A percentile compares a stretch with the other conserved stretches of the same genome.
Evolutionary conservation across 2,329 filamentous ascomycete species (phyloP).

Genomic region (Blumeriella jaapii): DNA sequence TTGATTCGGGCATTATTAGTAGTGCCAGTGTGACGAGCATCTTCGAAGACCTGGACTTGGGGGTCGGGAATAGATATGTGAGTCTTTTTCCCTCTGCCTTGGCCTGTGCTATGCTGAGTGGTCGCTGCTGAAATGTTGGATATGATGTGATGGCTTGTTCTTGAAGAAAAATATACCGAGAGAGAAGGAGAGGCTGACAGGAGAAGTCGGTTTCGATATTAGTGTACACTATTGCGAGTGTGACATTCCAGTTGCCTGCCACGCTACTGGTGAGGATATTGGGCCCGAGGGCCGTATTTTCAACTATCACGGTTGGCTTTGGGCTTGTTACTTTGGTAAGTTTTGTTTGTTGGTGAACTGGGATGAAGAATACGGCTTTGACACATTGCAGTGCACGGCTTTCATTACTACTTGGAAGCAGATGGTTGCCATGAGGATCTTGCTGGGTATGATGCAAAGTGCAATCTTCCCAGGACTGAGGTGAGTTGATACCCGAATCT

Average conservation of each 20-base stretch:
- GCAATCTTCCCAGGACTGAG: slow-evolving; percentile 39
- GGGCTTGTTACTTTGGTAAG: slow-evolving; percentile 48
- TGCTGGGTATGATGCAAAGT: slow-evolving; percentile 53
- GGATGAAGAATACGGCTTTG: not conserved
- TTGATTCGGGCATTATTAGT: slow-evolving; percentile 58
- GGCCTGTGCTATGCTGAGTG: no score
- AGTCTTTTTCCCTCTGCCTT: slow-evolving; percentile 10
- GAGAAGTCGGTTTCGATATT: slow-evolving; percentile 51
- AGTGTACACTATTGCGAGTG: slow-evolving; percentile 59
- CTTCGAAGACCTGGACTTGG: slow-evolving; percentile 49
- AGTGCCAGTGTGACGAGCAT: slow-evolving; percentile 58
- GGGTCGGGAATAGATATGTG: slow-evolving; percentile 47
- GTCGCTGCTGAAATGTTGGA: no score
- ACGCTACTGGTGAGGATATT: slow-evolving; percentile 54
- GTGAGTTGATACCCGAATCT: not conserved
- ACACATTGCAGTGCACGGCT: slow-evolving; percentile 41
- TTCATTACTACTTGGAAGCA: slow-evolving; percentile 57
- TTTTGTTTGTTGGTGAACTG: no score
- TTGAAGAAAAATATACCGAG: no score
- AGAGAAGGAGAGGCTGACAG: slow-evolving; percentile 1
- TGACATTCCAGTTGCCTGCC: slow-evolving; percentile 56
- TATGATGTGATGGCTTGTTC: no score
- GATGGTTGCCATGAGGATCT: slow-evolving; percentile 55
- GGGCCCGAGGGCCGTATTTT: slow-evolving; percentile 53
- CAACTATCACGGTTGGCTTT: slow-evolving; percentile 46